Percentiles rank a stretch among this genome's conserved stretches.
Evolutionary conservation across 2,329 filamentous ascomycete species (phyloP).

Genomic region (Fusarium anthophilum): DNA sequence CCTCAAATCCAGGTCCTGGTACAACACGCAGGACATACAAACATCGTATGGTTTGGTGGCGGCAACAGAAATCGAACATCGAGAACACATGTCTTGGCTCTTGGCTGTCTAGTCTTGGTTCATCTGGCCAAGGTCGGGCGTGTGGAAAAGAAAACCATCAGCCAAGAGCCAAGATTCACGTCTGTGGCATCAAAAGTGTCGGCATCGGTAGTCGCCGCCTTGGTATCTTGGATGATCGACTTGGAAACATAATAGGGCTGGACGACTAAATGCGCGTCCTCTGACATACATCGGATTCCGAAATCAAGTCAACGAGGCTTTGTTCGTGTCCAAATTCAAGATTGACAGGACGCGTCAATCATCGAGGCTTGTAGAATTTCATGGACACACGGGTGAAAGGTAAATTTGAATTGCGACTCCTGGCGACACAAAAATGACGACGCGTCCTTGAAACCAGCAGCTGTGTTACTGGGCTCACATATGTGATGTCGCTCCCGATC

Average conservation of each 20-base stretch:
- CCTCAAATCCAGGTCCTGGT: neutral
- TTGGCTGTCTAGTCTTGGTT: neutral
- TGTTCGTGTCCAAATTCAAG: neutral
- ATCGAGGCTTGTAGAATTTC: constrained; percentile 16
- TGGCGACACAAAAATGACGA: constrained; percentile 4
- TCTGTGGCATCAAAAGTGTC: constrained; percentile 8
- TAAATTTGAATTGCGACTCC: neutral
- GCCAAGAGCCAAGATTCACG: constrained; percentile 24
- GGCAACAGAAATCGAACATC: neutral
- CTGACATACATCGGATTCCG: constrained; percentile 6
- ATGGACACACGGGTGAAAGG: neutral
- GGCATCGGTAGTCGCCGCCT: constrained; percentile 28
- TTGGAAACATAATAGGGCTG: constrained; percentile 14
- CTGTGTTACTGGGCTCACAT: constrained; percentile 7
- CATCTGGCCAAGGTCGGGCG: neutral
- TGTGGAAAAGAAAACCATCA: neutral
- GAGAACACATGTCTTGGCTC: constrained; percentile 12
- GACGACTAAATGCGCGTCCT: neutral
- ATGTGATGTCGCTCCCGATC: neutral
- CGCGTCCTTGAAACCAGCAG: neutral
- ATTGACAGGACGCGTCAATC: constrained; percentile 16
- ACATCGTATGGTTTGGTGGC: neutral
- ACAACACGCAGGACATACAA: neutral
- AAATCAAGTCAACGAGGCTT: neutral
- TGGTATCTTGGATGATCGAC: constrained; percentile 26